Percentiles rank a stretch among this genome's conserved stretches.
Conservation (phyloP, 805 yeast species). For the Cyberlindnera amylophila region DNA sequence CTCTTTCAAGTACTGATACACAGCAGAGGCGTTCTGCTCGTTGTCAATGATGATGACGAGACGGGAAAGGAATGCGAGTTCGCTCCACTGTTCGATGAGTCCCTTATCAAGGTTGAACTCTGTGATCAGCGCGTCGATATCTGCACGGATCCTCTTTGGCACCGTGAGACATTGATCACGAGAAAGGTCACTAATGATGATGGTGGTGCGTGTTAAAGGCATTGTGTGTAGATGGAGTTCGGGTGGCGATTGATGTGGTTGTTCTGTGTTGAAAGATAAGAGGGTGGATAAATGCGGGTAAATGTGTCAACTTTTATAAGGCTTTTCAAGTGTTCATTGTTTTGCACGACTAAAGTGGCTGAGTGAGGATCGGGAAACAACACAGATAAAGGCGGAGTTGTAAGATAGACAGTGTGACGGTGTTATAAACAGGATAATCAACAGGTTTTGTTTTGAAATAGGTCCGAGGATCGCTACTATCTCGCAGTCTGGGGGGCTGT, state of each 20-base stretch:
- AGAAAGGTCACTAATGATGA: conserved; percentile 24
- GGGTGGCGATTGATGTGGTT: background rate
- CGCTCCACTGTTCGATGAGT: conserved; percentile 33
- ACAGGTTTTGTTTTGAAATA: too few species aligned
- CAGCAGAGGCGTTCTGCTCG: conserved; percentile 24
- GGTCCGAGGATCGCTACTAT: too few species aligned
- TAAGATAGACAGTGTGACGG: too few species aligned
- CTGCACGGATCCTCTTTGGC: conserved; percentile 18
- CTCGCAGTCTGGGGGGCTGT: too few species aligned
- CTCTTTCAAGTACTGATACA: conserved; percentile 22
- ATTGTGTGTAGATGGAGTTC: background rate
- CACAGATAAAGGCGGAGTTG: too few species aligned
- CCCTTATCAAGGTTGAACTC: background rate
- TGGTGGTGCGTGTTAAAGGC: conserved; percentile 18
- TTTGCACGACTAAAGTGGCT: too few species aligned
- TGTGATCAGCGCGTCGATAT: conserved; percentile 11
- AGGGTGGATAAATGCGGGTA: background rate
- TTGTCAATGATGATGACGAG: conserved; percentile 34
- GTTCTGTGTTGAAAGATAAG: background rate
- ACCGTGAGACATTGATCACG: conserved; percentile 19
- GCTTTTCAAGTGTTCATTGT: too few species aligned
- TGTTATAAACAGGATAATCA: too few species aligned
- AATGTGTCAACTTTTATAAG: too few species aligned
- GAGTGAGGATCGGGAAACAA: too few species aligned
- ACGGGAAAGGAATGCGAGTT: conserved; percentile 39